These are phyloP conservation scores for Trichoderma atroviride DNA, from an alignment of 2,329 filamentous ascomycete genomes.

Conservation along the genomic window DNA sequence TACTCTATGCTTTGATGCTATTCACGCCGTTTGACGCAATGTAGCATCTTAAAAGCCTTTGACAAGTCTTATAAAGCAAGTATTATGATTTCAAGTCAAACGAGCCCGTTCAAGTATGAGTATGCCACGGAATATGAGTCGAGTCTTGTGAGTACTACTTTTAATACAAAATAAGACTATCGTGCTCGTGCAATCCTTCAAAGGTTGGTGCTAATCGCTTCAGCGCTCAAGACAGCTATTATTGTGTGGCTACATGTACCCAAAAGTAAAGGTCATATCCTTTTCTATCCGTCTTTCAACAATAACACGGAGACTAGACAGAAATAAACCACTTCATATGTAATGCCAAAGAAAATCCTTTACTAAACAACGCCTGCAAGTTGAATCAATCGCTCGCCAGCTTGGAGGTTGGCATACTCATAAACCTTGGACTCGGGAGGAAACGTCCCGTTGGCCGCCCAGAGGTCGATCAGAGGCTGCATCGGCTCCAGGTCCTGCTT, in stretches of 20 bases:
- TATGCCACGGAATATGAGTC: background rate
- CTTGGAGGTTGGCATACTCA: constrained; percentile 64
- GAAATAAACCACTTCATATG: background rate
- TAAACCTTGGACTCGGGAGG: constrained; percentile 73
- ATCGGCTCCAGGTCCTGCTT: constrained; percentile 93
- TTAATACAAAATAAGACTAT: background rate
- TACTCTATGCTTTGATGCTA: background rate
- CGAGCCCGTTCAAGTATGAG: background rate
- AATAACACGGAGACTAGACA: background rate
- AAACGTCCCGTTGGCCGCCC: constrained; percentile 86
- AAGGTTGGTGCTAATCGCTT: background rate
- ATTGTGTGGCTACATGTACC: background rate
- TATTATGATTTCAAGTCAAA: background rate
- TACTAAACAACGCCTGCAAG: constrained; percentile 43
- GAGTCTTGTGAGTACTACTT: background rate
- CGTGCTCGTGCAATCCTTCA: background rate
- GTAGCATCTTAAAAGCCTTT: background rate
- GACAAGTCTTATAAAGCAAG: background rate
- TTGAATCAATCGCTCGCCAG: constrained; percentile 61
- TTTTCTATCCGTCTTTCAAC: constrained; percentile 10
- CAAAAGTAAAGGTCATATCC: constrained; percentile 40
- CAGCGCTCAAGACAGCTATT: constrained; percentile 6
- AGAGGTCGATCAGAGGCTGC: constrained; percentile 90
- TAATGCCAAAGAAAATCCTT: background rate
- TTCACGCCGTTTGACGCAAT: background rate